Evolutionary conservation across 768 basidiomycete species (phyloP).

Genomic region (Leccinum uliginosum): DNA sequence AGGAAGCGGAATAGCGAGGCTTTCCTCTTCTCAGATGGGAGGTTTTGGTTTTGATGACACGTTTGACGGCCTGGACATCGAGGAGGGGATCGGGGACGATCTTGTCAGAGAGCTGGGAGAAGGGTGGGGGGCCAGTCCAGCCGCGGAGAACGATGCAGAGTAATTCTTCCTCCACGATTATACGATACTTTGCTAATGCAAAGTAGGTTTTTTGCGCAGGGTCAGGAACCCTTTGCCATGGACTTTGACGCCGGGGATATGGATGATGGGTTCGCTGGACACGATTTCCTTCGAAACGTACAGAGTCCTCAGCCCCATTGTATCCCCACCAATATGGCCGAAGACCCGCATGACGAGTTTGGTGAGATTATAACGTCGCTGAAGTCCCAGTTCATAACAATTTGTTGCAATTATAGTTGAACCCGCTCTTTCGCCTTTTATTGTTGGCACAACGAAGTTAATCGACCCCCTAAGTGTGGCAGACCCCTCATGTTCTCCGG

Average conservation of each 20-base stretch:
- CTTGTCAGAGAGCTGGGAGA: constrained; percentile 71
- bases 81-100: constrained; percentile 66
- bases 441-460: constrained; percentile 3
- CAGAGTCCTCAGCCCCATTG: background rate
- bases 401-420: constrained; percentile 4
- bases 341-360: background rate
- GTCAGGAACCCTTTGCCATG: constrained; percentile 17
- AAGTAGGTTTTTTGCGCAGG: constrained; percentile 11
- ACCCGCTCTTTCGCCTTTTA: constrained; percentile 1
- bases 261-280: constrained; percentile 22
- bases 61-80: constrained; percentile 54
- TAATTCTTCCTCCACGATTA: constrained; percentile 4
- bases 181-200: constrained; percentile 9
- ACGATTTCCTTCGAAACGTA: background rate
- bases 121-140: constrained; percentile 47
- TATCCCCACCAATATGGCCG: background rate
- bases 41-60: constrained; percentile 51
- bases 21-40: constrained; percentile 55
- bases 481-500: constrained; percentile 2
- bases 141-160: constrained; percentile 10
- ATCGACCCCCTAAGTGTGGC: background rate
- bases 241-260: constrained; percentile 16
- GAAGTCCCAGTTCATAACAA: background rate
- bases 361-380: constrained; percentile 7
- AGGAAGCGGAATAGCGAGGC: constrained; percentile 30